Evolutionary conservation across 257 asterid species (phyloP), one percentile per base, ranked within the genome.

Genomic region (Sherardia arvensis): DNA sequence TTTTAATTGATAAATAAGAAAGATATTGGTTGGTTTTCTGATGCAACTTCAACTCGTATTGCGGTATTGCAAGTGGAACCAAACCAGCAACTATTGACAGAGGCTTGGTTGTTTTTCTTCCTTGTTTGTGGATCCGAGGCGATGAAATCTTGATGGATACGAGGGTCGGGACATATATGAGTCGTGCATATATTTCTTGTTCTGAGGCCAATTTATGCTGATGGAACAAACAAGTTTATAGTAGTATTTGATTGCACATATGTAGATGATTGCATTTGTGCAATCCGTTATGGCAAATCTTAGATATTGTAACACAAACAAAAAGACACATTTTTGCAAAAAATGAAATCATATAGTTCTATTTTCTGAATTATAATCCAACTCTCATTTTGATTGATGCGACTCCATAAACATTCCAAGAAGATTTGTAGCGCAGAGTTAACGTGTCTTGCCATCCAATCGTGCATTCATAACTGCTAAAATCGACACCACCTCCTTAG

Each of bases 141-240:
- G 77, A 81, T 62, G 86, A 80, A 49, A 81, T 90, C 64, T 3
- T 90, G 77, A 77, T 93, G 47, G 99, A 92, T 74, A 87, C 96
- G 17, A 85, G 99, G 85, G 81, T 85, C 23, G 99, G 99, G 76
- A 88, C 84, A 77, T 93, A 93, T 82, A 90, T 90, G 97, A 84
- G 95, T 70, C 95, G 99, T 33, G 97, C 94, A 17, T 83, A 83
- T 80, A n/a, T 68, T 45, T 73, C 33, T 59, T 66, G 14, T 15
- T 15, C 17, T 15, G 47, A 38, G 20, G 0, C 72, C 69, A 29
- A 58, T n/a, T 55, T 64, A 71, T 48, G 73, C 28, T 62, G 25
- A 51, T 53, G 36, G 64, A 27, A 61, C 59, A 20, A 30, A 61
- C 59, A 20, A 34, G 23, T 62, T 64, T 54, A 48, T 27, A 43